Conservation (phyloP, 805 yeast genomes). For the Debaryomyces castellii region DNA sequence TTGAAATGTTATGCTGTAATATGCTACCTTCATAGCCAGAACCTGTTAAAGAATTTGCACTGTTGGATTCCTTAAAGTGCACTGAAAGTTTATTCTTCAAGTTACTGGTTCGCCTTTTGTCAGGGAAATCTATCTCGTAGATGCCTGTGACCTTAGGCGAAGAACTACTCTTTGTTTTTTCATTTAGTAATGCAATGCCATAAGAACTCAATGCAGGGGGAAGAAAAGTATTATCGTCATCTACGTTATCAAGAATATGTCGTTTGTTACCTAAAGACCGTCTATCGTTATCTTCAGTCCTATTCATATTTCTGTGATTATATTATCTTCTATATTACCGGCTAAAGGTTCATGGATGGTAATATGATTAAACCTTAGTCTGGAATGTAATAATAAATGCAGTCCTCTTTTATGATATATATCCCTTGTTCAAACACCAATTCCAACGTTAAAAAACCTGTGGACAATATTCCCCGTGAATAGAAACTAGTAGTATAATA, state of each 20-base stretch:
- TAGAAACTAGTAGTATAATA: neutral
- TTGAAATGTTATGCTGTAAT: conserved; percentile 4
- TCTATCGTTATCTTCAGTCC: neutral
- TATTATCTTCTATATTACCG: neutral
- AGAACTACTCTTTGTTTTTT: conserved; percentile 15
- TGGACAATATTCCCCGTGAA: neutral
- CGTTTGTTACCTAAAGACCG: conserved; percentile 9
- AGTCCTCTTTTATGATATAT: neutral
- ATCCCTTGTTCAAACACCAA: no score
- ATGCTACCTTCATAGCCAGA: neutral
- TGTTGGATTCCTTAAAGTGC: conserved; percentile 24
- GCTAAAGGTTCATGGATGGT: neutral
- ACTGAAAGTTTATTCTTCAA: conserved; percentile 32
- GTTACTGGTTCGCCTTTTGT: conserved; percentile 13
- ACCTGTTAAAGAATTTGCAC: neutral
- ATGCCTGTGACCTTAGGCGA: conserved; percentile 23
- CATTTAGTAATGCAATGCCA: conserved; percentile 52
- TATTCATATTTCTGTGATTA: neutral
- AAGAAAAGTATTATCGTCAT: conserved; percentile 51
- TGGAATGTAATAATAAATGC: neutral
- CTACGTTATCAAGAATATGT: conserved; percentile 15
- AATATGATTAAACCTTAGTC: neutral
- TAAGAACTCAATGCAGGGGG: conserved; percentile 64
- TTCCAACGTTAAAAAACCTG: no score
- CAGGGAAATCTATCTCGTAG: conserved; percentile 33